Percentiles rank a stretch among this genome's conserved stretches.
phyloP scores from a whole-genome alignment of 345 rosid species.

The Carallia brachiata region DNA sequence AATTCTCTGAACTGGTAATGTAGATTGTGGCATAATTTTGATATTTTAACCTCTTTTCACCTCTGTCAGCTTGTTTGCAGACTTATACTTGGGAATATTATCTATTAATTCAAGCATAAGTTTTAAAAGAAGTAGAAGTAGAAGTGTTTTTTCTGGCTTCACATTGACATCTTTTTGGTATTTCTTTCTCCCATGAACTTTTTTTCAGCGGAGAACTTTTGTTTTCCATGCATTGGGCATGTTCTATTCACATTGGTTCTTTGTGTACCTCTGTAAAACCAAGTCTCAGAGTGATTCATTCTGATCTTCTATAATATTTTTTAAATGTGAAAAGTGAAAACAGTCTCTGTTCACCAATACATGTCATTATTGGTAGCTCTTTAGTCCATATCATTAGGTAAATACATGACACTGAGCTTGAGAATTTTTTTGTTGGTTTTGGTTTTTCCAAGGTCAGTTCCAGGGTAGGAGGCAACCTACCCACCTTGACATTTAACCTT shows the following conservation, averaged over 20 bases:
- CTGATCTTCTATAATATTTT: background rate
- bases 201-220: no score
- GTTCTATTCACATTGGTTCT: background rate
- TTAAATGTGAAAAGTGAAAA: background rate
- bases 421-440: background rate
- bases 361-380: background rate
- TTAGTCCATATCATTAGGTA: background rate
- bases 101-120: no score
- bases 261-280: background rate
- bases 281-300: background rate
- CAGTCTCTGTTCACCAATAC: slow-evolving; percentile 6
- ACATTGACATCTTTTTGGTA: background rate
- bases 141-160: no score
- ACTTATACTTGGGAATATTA: no score
- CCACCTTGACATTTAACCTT: no score
- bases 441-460: background rate
- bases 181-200: background rate
- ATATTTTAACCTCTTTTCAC: no score
- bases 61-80: no score
- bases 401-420: background rate
- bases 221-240: background rate
- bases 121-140: no score
- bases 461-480: no score
- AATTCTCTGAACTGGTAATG: no score
- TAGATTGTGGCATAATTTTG: no score